Evolutionary conservation across 139 green algal species (phyloP), one percentile per base, ranked within the genome.

Genomic region (Mesostigma viride): DNA sequence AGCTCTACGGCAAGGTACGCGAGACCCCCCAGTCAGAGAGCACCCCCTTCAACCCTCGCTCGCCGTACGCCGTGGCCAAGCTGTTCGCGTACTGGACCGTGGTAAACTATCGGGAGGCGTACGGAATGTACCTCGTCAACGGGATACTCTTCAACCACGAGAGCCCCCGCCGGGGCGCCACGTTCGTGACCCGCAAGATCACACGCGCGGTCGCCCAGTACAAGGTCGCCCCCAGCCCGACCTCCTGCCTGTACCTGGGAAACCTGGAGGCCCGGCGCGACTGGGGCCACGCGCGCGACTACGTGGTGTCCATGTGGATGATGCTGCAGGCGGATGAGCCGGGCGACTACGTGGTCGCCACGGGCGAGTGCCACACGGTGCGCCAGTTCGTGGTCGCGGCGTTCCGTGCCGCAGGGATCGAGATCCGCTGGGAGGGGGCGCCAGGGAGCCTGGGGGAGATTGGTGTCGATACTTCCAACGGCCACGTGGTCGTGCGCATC

Each of bases 121-220:
- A 90, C 69, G 62, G 79, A 61, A 88, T 90, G 69, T 88, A 81
- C 62, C 80, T 77, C 57, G 86, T 81, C 75, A 89, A 89, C 70
- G 86, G 86, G 53, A 86, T 92, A 35, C 79, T 92, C 22, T 92
- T 92, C 80, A 92, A 92, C 74, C 86, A 92, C 70, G 86, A 92
- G 73, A 84, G 71, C 0, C 84, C 86, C 4, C 73, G 80, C 3
- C 81, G 86, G 64, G 86, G 86, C 44, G 83, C 88, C 70, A 88
- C 75, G 11, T 92, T 92, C 67, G 86, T 92, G 4, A 92, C 86
- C 3, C 76, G 86, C 53, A 92, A 92, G 74, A 84, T 76, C 14
- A 76, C 70, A 2, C 62, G 70, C 17, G 70, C 70, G 22, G 48
- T 76, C 5, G 84, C 83, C 2, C 68, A 71, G 31, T 89, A 89